A percentile compares a stretch with the other conserved stretches of the same genome.
Evolutionary conservation across 2,329 filamentous ascomycete species (phyloP).

Genomic region (Fonsecaea pedrosoi): DNA sequence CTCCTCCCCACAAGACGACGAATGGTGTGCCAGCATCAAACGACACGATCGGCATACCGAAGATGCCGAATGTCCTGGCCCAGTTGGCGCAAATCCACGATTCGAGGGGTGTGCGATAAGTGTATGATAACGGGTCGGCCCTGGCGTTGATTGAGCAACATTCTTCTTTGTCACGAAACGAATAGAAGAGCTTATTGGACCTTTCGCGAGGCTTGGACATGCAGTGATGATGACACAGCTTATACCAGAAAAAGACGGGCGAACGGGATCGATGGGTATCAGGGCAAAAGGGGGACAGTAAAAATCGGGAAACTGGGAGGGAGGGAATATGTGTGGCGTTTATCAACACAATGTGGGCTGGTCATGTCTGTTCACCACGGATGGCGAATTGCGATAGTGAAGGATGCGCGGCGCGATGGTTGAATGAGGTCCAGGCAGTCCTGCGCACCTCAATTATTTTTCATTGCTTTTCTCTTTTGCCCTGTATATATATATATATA

Average conservation of each 20-base stretch:
- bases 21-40: background rate
- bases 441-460: conserved; percentile 9
- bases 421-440: conserved; percentile 22
- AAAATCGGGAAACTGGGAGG: conserved; percentile 12
- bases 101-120: conserved; percentile 10
- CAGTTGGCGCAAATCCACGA: conserved; percentile 25
- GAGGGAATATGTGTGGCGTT: conserved; percentile 20
- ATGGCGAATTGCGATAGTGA: background rate
- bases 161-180: conserved; percentile 24
- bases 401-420: background rate
- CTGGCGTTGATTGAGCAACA: conserved; percentile 22
- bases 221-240: conserved; percentile 32
- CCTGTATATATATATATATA: conserved; percentile 25
- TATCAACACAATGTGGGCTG: conserved; percentile 17
- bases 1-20: background rate
- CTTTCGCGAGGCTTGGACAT: conserved; percentile 33
- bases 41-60: conserved; percentile 5
- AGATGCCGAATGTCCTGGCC: conserved; percentile 21
- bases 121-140: conserved; percentile 26
- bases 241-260: conserved; percentile 19
- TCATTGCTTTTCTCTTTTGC: background rate
- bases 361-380: conserved; percentile 8
- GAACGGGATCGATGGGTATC: conserved; percentile 13
- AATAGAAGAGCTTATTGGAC: conserved; percentile 31
- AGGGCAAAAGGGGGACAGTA: conserved; percentile 14